Evolutionary conservation across 129 eudicot genomes (phyloP), one percentile per base, ranked within the genome.

Genomic region (Rutidosis leptorrhynchoides): DNA sequence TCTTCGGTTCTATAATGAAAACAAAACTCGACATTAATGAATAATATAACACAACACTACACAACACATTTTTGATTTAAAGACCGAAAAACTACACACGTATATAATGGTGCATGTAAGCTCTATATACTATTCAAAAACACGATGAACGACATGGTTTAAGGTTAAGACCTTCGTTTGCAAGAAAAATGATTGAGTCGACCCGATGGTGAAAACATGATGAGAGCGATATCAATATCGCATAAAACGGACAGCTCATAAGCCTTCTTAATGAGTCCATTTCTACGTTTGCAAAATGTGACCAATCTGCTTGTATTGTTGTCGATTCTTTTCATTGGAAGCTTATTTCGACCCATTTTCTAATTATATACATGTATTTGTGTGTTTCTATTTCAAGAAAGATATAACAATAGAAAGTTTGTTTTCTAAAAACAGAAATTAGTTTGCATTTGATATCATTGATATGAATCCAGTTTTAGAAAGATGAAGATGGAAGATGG

Each of bases 201-300:
- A 6, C 85, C 90, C 0, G 96, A 89, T 23, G 93, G 89, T 43
- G 96, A 89, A 63, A 85, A 78, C 96, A 89, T 89, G 67, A 89
- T 83, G 33, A 89, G 84, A 43, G 90, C 87, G 28, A 89, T 77
- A 56, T 89, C 96, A 24, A 89, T 85, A 72, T 89, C 96, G 15
- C 96, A 89, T 21, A 89, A 64, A 69, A 85, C 79, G 0, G 96
- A 87, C 1, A 89, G 83, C 67, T 89, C 96, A 20, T 89, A 89
- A 69, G 96, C 96, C 64, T 89, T 89, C 48, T 85, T 89, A 19
- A 89, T 81, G 72, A 89, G 89, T 42, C 96, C 94, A 83, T 89
- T 85, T 55, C 95, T 75, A 55, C 95, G 90, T 77, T 89, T 89
- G 58, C 95, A 85, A 78, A 83, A 89, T 1, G 94, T 89, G 22